Conservation (phyloP, 129 eudicot genomes). For the Flaveria brownii region DNA sequence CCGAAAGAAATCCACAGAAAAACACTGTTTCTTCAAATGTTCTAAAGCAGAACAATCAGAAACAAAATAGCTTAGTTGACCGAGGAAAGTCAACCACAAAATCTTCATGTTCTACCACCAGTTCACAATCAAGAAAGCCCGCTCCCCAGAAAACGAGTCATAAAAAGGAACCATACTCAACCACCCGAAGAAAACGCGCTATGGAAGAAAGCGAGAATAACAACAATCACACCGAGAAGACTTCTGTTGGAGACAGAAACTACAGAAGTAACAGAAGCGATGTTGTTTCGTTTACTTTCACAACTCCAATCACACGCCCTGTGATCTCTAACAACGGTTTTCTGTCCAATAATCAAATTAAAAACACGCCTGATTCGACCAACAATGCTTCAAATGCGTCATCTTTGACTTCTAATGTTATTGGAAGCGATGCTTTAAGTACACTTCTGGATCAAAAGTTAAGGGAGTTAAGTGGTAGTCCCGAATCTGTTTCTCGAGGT, state of each 20-base stretch:
- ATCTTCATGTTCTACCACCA: constrained; percentile 32
- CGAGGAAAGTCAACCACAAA: constrained; percentile 61
- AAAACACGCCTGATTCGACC: constrained; percentile 36
- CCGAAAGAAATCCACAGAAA: constrained; percentile 46
- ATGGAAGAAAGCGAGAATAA: constrained; percentile 52
- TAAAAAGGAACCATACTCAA: constrained; percentile 51
- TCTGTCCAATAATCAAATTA: constrained; percentile 39
- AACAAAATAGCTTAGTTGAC: constrained; percentile 62
- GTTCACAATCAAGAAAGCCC: constrained; percentile 47
- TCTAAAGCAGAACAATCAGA: constrained; percentile 83
- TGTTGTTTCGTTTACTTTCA: constrained; percentile 85
- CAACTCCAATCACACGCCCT: constrained; percentile 71
- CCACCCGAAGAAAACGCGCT: constrained; percentile 60
- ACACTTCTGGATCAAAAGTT: constrained; percentile 75
- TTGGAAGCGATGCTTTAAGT: constrained; percentile 76
- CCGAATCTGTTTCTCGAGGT: constrained; percentile 46
- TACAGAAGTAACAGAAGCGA: constrained; percentile 55
- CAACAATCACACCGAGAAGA: constrained; percentile 38
- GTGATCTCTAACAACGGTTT: constrained; percentile 30
- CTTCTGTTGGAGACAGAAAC: constrained; percentile 46
- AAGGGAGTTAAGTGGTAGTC: constrained; percentile 50
- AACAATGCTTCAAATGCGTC: constrained; percentile 40
- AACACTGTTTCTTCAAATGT: constrained; percentile 53
- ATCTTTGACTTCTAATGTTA: constrained; percentile 43
- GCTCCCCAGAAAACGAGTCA: constrained; percentile 44